These are phyloP conservation scores for Excoecaria agallocha DNA, from an alignment of 345 rosid species.

Conservation along the genomic window DNA sequence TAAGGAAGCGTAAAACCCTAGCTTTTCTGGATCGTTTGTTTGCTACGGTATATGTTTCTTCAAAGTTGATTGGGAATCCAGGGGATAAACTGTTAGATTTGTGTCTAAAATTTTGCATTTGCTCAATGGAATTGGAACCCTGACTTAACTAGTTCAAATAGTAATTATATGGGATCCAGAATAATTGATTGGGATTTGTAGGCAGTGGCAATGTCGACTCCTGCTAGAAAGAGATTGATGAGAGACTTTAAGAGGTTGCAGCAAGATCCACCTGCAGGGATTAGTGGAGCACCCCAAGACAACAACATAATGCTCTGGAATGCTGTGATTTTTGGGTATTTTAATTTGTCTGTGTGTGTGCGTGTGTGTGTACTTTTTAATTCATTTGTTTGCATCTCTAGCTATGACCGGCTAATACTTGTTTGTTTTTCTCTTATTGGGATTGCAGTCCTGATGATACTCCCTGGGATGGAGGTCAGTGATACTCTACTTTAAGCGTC, in stretches of 20 bases:
- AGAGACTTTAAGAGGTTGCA: slow-evolving; percentile 39
- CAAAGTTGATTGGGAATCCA: not conserved
- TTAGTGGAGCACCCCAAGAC: slow-evolving; percentile 33
- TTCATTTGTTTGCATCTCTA: slow-evolving; percentile 9
- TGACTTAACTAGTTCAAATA: not conserved
- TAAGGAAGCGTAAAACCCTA: not conserved
- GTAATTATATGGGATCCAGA: not conserved
- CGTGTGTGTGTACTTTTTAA: not conserved
- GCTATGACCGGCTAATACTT: not conserved
- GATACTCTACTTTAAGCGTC: slow-evolving; percentile 5
- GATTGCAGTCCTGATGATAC: slow-evolving; percentile 69
- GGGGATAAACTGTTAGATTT: not conserved
- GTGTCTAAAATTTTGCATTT: not conserved
- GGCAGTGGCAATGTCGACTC: slow-evolving; percentile 25
- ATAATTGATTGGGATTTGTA: not conserved
- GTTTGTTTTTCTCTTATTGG: slow-evolving; percentile 15
- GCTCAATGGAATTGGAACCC: not conserved
- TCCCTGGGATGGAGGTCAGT: slow-evolving; percentile 84
- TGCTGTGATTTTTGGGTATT: slow-evolving; percentile 35
- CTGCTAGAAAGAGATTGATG: slow-evolving; percentile 36
- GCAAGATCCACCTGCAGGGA: slow-evolving; percentile 36
- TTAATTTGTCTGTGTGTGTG: not conserved
- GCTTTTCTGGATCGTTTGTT: not conserved
- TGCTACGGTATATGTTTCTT: not conserved
- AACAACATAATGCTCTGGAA: slow-evolving; percentile 33